Base-by-base conservation (phyloP, 352 stramenopile species). In the Phytophthora kernoviae region DNA sequence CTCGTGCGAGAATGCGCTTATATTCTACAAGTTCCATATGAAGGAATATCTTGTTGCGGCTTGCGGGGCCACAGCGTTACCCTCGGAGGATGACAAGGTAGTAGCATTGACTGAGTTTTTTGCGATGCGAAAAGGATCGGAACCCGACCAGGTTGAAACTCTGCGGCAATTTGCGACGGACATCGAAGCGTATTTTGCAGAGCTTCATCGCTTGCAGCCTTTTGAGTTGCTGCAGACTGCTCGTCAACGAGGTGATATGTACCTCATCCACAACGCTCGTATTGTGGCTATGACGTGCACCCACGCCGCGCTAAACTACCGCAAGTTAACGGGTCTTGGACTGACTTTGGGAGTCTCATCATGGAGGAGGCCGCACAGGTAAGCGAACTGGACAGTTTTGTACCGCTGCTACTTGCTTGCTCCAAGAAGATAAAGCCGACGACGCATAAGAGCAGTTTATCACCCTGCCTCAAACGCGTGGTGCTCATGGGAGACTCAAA, bases 221-320 rank as follows among this genome's bases (percentile, higher is more conserved):
- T 97, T 99, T 59, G 97, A 99, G 70, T 61, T 99, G 44, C 80
- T 99, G 18, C 89, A 96, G 20, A 96, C 89, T 20, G 68, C 91
- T 37, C 63, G 79, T 20, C 95, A 98, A 61, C 93, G 96, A 3
- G 81, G 73, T 12, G 93, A 99, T 57, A 95, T 98, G 75, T 89
- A 99, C n/a, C 71, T 99, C 21, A 96, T 94, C 22, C 97, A 98
- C 50, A 93, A 99, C 63, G 96, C 85, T 34, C 80, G 81, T 1
- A 91, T 99, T 47, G 75, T 99, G 17, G 93, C 89, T 5, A 98
- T 99, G 92, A 99, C 97, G 17, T 98, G 90, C 60, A 98, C 94
- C 8, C 88, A 99, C 54, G 93, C 95, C 22, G 96, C 96, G 4
- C 79, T 98, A 60, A 90, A 88, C 21, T 75, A 96, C 27, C 70